Conservation (phyloP, 495 filamentous ascomycete genomes). For the Trichoderma reesei region DNA sequence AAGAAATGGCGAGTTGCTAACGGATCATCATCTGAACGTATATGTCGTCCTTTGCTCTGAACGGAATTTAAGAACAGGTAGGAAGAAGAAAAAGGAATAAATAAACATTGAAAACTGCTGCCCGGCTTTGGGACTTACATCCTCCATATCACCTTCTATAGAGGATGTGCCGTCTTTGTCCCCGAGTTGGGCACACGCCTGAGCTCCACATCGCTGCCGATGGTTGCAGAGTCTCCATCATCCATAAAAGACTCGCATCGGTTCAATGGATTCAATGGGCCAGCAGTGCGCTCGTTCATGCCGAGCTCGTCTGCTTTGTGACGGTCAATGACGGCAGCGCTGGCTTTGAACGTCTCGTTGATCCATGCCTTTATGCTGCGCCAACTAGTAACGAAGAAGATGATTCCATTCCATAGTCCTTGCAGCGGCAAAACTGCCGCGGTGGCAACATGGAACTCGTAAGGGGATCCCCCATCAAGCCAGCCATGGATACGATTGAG, state of each 20-base stretch:
- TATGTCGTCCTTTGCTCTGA: too few species aligned
- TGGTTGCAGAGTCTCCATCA: not conserved
- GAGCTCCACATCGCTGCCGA: slow-evolving; percentile 6
- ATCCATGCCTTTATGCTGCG: not conserved
- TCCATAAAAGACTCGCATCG: slow-evolving; percentile 2
- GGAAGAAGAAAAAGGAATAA: not conserved
- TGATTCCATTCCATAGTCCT: slow-evolving; percentile 70
- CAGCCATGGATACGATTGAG: slow-evolving; percentile 63
- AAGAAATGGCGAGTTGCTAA: too few species aligned
- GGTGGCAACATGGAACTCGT: slow-evolving; percentile 52
- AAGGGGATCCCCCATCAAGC: slow-evolving; percentile 40
- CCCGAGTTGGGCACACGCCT: not conserved
- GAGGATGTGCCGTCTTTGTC: not conserved
- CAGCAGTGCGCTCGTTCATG: not conserved
- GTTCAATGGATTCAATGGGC: not conserved
- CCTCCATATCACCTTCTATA: not conserved
- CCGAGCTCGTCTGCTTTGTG: not conserved
- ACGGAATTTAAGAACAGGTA: too few species aligned
- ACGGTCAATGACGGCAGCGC: not conserved
- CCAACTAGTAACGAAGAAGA: slow-evolving; percentile 55
- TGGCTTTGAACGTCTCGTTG: not conserved
- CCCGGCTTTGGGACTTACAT: not conserved
- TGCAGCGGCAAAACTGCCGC: slow-evolving; percentile 66
- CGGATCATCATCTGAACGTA: too few species aligned
- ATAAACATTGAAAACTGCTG: not conserved